These are phyloP conservation scores for Apium graveolens DNA, from an alignment of 129 eudicot species.

Conservation along the genomic window DNA sequence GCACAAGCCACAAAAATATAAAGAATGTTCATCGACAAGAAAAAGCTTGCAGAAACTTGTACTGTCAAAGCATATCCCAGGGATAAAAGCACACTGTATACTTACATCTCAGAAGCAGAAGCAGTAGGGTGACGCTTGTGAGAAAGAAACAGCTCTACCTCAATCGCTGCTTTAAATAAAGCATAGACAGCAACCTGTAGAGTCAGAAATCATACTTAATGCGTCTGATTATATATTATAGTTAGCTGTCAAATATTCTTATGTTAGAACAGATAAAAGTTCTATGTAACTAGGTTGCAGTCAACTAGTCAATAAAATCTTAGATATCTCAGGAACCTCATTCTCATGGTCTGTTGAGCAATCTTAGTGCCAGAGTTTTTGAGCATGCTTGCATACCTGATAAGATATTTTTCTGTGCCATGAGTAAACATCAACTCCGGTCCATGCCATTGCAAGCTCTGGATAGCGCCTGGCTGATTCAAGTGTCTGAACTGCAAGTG, in stretches of 20 bases:
- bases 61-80: constrained; percentile 5
- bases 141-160: constrained; percentile 75
- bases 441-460: constrained; percentile 75
- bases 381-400: constrained; percentile 37
- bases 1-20: background rate
- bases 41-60: background rate
- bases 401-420: constrained; percentile 74
- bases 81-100: constrained; percentile 9
- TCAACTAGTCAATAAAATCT: background rate
- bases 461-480: constrained; percentile 44
- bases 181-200: constrained; percentile 71
- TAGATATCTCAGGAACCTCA: background rate
- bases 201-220: constrained; percentile 8
- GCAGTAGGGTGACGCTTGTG: constrained; percentile 51
- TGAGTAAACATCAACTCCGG: constrained; percentile 68
- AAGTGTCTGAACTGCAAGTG: constrained; percentile 37
- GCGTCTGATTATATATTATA: background rate
- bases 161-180: constrained; percentile 54
- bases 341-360: background rate
- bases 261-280: background rate
- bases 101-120: constrained; percentile 68
- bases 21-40: background rate
- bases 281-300: background rate
- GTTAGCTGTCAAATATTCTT: background rate
- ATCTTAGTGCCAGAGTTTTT: background rate